Percentiles rank a stretch among this genome's conserved stretches.
phyloP scores from a whole-genome alignment of 1,139 yeast species.

The Sugiyamaella paludigena region DNA sequence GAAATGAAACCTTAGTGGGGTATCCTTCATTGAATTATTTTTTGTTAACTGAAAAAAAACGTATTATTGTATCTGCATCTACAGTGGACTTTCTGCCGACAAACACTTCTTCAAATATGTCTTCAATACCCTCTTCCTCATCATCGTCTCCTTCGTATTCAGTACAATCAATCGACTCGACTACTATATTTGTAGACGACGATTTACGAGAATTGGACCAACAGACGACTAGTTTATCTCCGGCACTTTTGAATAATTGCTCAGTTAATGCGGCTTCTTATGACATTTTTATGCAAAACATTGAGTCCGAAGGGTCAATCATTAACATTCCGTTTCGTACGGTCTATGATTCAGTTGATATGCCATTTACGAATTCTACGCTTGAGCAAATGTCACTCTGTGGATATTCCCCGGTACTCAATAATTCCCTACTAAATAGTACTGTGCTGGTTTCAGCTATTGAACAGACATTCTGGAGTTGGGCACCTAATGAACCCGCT shows the following conservation, averaged over 20 bases:
- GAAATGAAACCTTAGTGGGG: background rate
- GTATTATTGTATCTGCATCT: conserved; percentile 5
- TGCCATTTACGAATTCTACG: conserved; percentile 33
- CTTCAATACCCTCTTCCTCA: background rate
- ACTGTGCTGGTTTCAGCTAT: too few species aligned
- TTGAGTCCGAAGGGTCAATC: too few species aligned
- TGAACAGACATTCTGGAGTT: conserved; percentile 58
- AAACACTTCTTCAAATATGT: background rate
- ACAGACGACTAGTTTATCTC: background rate
- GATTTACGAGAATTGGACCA: background rate
- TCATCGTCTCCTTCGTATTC: background rate
- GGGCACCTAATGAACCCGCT: conserved; percentile 60
- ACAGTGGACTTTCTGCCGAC: background rate
- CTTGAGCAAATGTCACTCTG: conserved; percentile 45
- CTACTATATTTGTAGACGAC: background rate
- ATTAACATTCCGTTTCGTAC: conserved; percentile 5
- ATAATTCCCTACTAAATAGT: too few species aligned
- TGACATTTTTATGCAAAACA: too few species aligned
- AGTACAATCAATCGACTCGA: background rate
- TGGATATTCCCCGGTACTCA: conserved; percentile 63
- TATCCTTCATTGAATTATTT: conserved; percentile 17
- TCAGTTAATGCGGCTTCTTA: background rate
- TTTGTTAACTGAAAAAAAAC: conserved; percentile 19
- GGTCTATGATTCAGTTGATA: conserved; percentile 7
- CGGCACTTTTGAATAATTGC: conserved; percentile 2